A percentile compares a stretch with the other conserved stretches of the same genome.
phyloP scores from a whole-genome alignment of 805 yeast genomes.

The Danielia oregonensis region DNA sequence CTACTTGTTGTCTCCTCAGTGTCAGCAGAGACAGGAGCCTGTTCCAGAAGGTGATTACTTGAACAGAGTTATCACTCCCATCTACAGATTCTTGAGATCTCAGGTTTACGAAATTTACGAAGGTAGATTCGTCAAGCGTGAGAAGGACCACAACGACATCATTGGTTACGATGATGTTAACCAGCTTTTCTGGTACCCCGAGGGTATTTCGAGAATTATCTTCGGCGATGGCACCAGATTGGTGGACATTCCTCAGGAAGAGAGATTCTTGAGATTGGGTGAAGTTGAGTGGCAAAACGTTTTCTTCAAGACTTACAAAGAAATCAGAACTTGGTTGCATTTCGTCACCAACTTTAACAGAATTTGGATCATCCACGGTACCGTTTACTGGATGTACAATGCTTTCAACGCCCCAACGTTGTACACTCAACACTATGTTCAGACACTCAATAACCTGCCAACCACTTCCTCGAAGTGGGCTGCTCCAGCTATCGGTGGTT shows the following conservation, averaged over 20 bases:
- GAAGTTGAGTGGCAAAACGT: conserved; percentile 90
- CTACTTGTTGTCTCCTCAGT: conserved; percentile 81
- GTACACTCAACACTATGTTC: conserved; percentile 83
- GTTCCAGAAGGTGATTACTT: conserved; percentile 89
- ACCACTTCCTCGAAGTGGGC: conserved; percentile 90
- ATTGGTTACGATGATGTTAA: conserved; percentile 97
- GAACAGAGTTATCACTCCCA: conserved; percentile 88
- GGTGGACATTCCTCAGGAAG: conserved; percentile 84
- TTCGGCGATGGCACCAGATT: conserved; percentile 90
- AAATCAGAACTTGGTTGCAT: conserved; percentile 75
- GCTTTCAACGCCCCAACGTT: conserved; percentile 90
- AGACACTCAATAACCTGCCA: conserved; percentile 82
- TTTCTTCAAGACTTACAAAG: conserved; percentile 76
- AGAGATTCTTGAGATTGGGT: conserved; percentile 85
- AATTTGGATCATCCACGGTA: conserved; percentile 93
- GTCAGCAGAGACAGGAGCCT: conserved; percentile 82
- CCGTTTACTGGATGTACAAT: conserved; percentile 90
- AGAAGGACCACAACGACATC: conserved; percentile 74
- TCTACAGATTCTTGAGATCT: conserved; percentile 73
- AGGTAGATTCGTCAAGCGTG: conserved; percentile 81
- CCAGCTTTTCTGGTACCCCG: conserved; percentile 99
- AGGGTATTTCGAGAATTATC: conserved; percentile 90
- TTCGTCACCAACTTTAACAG: conserved; percentile 69
- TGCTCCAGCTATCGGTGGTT: conserved; percentile 87
- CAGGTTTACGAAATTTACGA: conserved; percentile 80